Conservation (phyloP, 2,329 filamentous ascomycete genomes). For the Neofusicoccum parvum region DNA sequence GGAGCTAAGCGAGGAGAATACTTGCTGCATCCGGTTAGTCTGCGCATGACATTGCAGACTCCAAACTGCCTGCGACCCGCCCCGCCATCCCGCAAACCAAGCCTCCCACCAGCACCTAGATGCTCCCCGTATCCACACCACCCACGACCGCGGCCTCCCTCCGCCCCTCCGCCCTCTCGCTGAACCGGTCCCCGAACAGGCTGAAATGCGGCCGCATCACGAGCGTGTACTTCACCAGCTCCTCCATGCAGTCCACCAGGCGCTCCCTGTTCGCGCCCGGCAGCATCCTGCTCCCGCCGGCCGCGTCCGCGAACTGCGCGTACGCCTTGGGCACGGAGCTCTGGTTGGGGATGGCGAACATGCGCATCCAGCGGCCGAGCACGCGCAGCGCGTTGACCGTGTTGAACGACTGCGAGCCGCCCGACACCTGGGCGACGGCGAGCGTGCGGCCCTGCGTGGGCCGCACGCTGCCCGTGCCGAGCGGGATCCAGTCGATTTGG, state of each 20-base stretch:
- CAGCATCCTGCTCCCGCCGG: conserved; percentile 54
- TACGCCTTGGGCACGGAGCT: conserved; percentile 65
- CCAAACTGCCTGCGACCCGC: too few species aligned
- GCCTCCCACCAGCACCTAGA: too few species aligned
- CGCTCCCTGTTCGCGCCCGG: conserved; percentile 61
- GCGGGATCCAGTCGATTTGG: conserved; percentile 71
- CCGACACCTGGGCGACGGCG: conserved; percentile 63
- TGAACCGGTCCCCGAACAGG: conserved; percentile 64
- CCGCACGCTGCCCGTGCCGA: conserved; percentile 62
- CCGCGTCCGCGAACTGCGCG: conserved; percentile 58
- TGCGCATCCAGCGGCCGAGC: conserved; percentile 69
- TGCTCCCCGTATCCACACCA: too few species aligned
- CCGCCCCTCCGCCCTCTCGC: conserved; percentile 28
- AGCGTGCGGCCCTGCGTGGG: conserved; percentile 68
- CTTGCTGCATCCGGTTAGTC: too few species aligned
- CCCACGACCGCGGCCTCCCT: too few species aligned
- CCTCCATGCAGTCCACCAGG: conserved; percentile 69
- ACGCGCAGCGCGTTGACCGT: conserved; percentile 67
- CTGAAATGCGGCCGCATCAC: conserved; percentile 64
- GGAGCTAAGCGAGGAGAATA: too few species aligned
- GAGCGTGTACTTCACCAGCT: conserved; percentile 70
- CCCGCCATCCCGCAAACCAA: too few species aligned
- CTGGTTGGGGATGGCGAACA: conserved; percentile 69
- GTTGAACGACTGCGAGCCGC: conserved; percentile 69
- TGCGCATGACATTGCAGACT: too few species aligned